Conservation (phyloP, 306 rosid genomes). For the Purshia tridentata region DNA sequence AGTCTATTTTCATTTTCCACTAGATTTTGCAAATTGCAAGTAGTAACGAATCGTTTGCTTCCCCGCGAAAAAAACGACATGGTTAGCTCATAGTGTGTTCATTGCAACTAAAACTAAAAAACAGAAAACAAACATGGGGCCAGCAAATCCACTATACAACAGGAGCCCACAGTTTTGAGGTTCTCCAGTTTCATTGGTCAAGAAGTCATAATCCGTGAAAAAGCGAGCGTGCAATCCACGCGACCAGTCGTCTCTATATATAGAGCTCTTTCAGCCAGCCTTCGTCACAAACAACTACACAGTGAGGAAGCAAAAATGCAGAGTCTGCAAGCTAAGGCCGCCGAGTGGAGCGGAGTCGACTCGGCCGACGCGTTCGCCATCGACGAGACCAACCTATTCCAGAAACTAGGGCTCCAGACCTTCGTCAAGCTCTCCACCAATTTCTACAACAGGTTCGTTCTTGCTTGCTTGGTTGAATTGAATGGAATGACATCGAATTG, state of each 20-base stretch:
- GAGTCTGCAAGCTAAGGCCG: constrained; percentile 67
- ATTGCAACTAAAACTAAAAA: not conserved
- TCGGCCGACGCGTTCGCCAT: constrained; percentile 63
- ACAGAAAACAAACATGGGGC: too few relatives aligned
- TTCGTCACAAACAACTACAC: too few relatives aligned
- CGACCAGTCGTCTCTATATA: constrained; percentile 7
- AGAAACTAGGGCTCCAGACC: constrained; percentile 68
- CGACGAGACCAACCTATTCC: constrained; percentile 60
- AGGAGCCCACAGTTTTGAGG: constrained; percentile 2
- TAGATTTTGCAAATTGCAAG: too few relatives aligned
- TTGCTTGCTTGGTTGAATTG: not conserved
- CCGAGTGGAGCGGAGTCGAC: constrained; percentile 79
- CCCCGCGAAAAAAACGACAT: constrained; percentile 1
- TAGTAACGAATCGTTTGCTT: too few relatives aligned
- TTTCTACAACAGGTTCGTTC: constrained; percentile 68
- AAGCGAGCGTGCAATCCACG: constrained; percentile 36
- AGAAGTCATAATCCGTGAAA: not conserved
- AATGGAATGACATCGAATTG: not conserved
- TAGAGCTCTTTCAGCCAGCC: not conserved
- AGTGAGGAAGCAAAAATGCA: constrained; percentile 39
- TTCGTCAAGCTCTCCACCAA: constrained; percentile 73
- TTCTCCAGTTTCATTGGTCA: not conserved
- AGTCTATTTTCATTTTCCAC: too few relatives aligned
- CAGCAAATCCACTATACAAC: not conserved
- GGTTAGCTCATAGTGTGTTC: constrained; percentile 17